These are phyloP conservation scores for Penstemon eatonii DNA, from an alignment of 257 asterid species.

Conservation along the genomic window DNA sequence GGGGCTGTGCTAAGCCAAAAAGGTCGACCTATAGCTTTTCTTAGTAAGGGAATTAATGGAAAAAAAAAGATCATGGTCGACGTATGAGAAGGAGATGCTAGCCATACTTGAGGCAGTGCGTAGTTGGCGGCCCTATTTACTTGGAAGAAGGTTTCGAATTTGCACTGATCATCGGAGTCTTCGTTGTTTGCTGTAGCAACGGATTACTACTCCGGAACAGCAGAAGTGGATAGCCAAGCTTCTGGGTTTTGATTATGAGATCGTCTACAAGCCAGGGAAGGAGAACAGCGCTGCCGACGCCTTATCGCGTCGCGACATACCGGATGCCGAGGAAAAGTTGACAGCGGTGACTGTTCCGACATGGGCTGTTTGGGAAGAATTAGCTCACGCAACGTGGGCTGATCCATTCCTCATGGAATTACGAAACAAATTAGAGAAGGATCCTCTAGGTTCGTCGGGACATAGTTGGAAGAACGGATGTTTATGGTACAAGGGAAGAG, in stretches of 20 bases:
- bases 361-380: too few relatives aligned
- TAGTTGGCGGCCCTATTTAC: background rate
- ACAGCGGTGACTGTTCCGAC: too few relatives aligned
- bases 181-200: background rate
- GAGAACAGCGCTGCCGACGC: slow-evolving; percentile 10
- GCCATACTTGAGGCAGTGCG: background rate
- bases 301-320: background rate
- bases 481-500: too few relatives aligned
- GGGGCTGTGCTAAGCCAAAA: background rate
- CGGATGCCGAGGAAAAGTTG: too few relatives aligned
- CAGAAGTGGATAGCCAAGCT: slow-evolving; percentile 8
- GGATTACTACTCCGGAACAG: background rate
- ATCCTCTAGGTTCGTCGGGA: too few relatives aligned
- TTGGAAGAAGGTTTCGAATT: background rate
- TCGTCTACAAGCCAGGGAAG: background rate
- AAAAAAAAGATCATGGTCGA: background rate
- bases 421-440: too few relatives aligned
- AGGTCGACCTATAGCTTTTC: background rate
- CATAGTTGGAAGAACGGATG: too few relatives aligned
- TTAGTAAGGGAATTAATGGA: background rate
- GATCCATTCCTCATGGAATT: background rate
- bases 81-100: background rate
- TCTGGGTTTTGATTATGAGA: background rate
- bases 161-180: background rate
- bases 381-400: too few relatives aligned